These are phyloP conservation scores for Colletotrichum zoysiae DNA, from an alignment of 2,329 filamentous ascomycete genomes.

Conservation along the genomic window DNA sequence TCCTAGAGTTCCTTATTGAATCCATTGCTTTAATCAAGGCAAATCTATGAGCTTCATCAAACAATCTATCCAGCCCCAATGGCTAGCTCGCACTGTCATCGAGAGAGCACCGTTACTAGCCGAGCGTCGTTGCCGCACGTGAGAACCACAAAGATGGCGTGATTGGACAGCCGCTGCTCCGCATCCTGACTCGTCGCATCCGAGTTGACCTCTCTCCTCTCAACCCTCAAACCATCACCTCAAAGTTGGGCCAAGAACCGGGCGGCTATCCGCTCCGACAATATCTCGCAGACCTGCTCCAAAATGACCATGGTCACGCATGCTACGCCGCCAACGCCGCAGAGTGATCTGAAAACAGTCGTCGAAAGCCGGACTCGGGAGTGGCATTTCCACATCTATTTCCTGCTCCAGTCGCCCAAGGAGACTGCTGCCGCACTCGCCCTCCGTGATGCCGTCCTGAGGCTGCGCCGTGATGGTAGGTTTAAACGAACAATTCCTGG, in stretches of 20 bases:
- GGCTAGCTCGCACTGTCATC: neutral
- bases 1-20: too few species aligned
- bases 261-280: neutral
- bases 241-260: neutral
- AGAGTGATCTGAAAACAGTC: constrained; percentile 48
- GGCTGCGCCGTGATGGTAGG: constrained; percentile 50
- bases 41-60: neutral
- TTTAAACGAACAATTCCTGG: neutral
- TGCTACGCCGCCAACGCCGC: constrained; percentile 42
- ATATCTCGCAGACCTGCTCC: neutral
- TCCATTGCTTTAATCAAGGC: rapidly evolving
- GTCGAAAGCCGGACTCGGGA: constrained; percentile 48
- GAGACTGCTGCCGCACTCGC: constrained; percentile 51
- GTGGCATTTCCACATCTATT: constrained; percentile 54
- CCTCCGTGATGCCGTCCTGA: constrained; percentile 50
- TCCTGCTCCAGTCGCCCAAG: constrained; percentile 48
- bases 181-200: constrained; percentile 1
- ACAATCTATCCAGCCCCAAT: neutral
- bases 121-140: constrained; percentile 12
- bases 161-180: constrained; percentile 20
- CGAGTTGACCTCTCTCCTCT: neutral
- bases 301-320: constrained; percentile 41
- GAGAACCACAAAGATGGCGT: constrained; percentile 17
- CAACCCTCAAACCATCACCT: neutral
- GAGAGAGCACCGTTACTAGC: neutral